These are phyloP conservation scores for Fusarium piperis DNA, from an alignment of 2,329 filamentous ascomycete genomes.

Conservation along the genomic window DNA sequence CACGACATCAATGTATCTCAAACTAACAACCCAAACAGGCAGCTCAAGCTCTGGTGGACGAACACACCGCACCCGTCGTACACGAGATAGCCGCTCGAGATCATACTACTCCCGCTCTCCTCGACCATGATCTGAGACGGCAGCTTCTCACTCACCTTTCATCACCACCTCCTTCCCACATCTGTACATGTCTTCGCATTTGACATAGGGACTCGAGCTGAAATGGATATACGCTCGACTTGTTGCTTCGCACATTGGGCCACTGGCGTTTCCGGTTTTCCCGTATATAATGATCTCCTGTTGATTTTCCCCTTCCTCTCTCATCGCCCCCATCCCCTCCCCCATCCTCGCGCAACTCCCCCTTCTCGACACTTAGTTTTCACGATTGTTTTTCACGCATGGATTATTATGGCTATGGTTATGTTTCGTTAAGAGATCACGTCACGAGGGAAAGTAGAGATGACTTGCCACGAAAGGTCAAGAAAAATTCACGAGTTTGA, in stretches of 20 bases:
- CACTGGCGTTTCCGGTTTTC: slow-evolving; percentile 40
- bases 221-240: slow-evolving; percentile 34
- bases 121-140: slow-evolving; percentile 24
- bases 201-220: slow-evolving; percentile 33
- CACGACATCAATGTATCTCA: neutral
- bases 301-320: slow-evolving; percentile 7
- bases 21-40: slow-evolving; percentile 48
- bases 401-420: slow-evolving; percentile 15
- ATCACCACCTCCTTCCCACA: slow-evolving; percentile 11
- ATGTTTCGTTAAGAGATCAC: slow-evolving; percentile 30
- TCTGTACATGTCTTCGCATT: slow-evolving; percentile 39
- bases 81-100: slow-evolving; percentile 46
- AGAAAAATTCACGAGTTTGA: slow-evolving; percentile 36
- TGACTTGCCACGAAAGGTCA: slow-evolving; percentile 32
- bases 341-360: neutral
- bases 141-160: slow-evolving; percentile 10
- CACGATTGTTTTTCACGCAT: slow-evolving; percentile 20
- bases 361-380: slow-evolving; percentile 7
- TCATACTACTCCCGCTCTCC: slow-evolving; percentile 47
- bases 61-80: slow-evolving; percentile 48
- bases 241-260: slow-evolving; percentile 32
- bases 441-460: slow-evolving; percentile 36
- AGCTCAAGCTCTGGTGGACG: slow-evolving; percentile 59
- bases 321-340: neutral
- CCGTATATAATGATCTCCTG: slow-evolving; percentile 30